Conservation (phyloP, 495 filamentous ascomycete species). For the Penicillium daleae region DNA sequence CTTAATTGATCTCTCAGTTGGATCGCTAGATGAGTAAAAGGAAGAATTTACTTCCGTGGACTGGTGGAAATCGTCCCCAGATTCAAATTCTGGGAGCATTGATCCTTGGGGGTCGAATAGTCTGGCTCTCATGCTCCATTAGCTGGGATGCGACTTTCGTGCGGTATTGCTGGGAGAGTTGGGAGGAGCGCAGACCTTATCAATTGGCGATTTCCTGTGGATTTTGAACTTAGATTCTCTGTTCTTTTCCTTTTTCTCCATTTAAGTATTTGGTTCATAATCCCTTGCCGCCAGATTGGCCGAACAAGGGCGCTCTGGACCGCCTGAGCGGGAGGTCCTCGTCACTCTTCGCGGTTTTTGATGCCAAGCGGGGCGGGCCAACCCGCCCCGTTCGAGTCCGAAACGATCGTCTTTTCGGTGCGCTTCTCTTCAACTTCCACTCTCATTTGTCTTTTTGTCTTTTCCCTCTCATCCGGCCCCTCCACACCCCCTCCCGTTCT, state of each 20-base stretch:
- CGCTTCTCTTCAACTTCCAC: neutral
- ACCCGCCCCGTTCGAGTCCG: neutral
- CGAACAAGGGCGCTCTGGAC: conserved; percentile 17
- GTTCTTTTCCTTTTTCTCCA: too few relatives aligned
- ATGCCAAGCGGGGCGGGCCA: conserved; percentile 7
- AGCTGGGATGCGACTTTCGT: neutral
- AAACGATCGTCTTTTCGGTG: neutral
- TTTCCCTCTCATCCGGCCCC: neutral
- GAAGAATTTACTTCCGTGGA: too few relatives aligned
- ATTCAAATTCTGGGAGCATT: neutral
- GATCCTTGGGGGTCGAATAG: neutral
- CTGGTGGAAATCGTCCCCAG: too few relatives aligned
- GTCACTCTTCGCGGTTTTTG: neutral
- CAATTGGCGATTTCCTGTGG: neutral
- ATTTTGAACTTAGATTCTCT: too few relatives aligned
- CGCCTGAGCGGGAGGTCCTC: conserved; percentile 18
- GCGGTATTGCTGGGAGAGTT: neutral
- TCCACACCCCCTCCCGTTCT: neutral
- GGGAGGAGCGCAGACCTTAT: too few relatives aligned
- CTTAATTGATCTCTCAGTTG: too few relatives aligned
- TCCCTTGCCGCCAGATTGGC: neutral
- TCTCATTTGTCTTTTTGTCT: neutral
- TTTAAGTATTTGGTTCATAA: too few relatives aligned
- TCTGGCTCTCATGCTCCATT: neutral
- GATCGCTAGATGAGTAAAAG: too few relatives aligned